Evolutionary conservation across 2,329 filamentous ascomycete genomes (phyloP), one percentile per base, ranked within the genome.

Genomic region (Exophiala sideris): DNA sequence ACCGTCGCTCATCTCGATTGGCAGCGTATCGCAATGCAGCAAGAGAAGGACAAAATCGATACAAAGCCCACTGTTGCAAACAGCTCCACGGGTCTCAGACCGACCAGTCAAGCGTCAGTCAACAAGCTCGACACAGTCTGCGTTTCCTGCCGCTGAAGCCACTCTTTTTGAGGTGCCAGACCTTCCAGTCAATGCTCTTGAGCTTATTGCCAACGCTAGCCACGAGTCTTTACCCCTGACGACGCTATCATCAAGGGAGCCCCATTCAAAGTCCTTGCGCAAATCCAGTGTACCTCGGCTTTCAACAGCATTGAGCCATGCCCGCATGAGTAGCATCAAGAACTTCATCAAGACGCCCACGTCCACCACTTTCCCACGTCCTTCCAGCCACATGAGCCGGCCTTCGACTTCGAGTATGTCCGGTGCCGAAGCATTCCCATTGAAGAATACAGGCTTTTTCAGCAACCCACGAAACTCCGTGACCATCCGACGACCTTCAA

Each of bases 1-100:
- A 24, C 62, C 62, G 14, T 60, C 60, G 7, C 50, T 64, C n/a
- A 60, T 64, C 10, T 64, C 62, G 10, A 62, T 64, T 18, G 47
- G 45, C 36, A 54, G 50, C 33, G 29, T 24, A 8, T 53, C 52
- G 3, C 50, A 48, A 38, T 44, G 48, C 24, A 42, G 54, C 32
- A 59, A 50, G 40, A 41, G 56, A 38, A 41, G 51, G 34, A 58
- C 55, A 6, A 41, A 47, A 14, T 56, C 52, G 16, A 10, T 50
- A 35, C 56, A 58, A 29, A 58, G 58, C 40, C 52, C 56, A 10
- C 35, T 53, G 12, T 60, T 50, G 7, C 48, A 47, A 29, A 45
- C 34, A 20, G 38, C 46, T 14, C 24, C 49, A 42, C 56, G 45
- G 20, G 21, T 32, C 8, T 12, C 50, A 9, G 53, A 56, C 33